These are phyloP conservation scores for Sphaerulina populicola DNA, from an alignment of 2,329 filamentous ascomycete species.

Conservation along the genomic window DNA sequence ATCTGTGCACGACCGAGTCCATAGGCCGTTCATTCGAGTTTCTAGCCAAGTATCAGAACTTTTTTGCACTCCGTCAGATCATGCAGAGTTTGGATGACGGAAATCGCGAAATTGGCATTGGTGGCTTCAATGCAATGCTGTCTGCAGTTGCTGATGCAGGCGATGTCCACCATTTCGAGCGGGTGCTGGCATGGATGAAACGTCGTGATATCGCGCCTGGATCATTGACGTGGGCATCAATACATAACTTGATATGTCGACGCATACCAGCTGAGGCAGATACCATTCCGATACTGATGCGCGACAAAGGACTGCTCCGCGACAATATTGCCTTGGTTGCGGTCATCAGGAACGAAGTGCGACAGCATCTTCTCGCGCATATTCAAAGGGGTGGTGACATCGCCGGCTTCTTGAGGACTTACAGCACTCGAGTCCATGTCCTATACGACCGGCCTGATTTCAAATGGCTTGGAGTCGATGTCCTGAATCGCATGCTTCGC, in stretches of 20 bases:
- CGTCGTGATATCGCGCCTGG: conserved; percentile 14
- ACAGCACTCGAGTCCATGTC: conserved; percentile 12
- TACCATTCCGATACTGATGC: conserved; percentile 20
- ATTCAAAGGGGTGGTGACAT: conserved; percentile 13
- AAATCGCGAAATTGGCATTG: conserved; percentile 12
- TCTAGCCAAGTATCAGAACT: conserved; percentile 16
- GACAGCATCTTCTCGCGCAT: conserved; percentile 14
- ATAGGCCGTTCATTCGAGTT: conserved; percentile 20
- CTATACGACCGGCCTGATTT: conserved; percentile 8
- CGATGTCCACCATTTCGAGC: conserved; percentile 27
- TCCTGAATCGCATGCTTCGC: conserved; percentile 22
- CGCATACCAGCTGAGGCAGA: conserved; percentile 10
- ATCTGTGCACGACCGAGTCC: conserved; percentile 18
- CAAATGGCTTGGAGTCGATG: conserved; percentile 22
- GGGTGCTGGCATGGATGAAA: conserved; percentile 23
- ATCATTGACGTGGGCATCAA: conserved; percentile 22
- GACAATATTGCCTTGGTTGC: conserved; percentile 10
- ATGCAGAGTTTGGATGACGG: conserved; percentile 15
- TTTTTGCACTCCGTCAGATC: conserved; percentile 17
- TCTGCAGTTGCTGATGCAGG: conserved; percentile 17
- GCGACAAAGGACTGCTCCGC: conserved; percentile 18
- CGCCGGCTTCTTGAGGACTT: conserved; percentile 17
- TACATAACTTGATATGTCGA: conserved; percentile 21
- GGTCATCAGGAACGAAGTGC: conserved; percentile 10
- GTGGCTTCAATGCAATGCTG: conserved; percentile 24